Conservation (phyloP, 2,329 filamentous ascomycete species). For the Colletotrichum aenigma region DNA sequence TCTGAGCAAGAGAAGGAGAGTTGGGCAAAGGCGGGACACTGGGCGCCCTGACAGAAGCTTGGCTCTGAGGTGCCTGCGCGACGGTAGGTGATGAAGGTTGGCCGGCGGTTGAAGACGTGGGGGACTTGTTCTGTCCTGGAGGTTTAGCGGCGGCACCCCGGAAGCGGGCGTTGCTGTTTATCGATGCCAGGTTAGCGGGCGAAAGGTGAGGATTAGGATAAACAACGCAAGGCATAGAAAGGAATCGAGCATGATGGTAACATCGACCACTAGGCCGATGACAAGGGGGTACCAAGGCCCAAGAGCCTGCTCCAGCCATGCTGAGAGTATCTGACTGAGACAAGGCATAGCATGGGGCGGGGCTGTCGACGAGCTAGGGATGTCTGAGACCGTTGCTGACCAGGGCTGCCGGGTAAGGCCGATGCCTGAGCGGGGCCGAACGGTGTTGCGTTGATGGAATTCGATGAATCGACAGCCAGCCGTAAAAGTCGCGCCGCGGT, state of each 20-base stretch:
- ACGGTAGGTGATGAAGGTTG: constrained; percentile 53
- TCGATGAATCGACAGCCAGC: neutral
- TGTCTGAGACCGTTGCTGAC: constrained; percentile 9
- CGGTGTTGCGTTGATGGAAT: neutral
- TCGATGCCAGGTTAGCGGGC: constrained; percentile 26
- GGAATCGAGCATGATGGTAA: neutral
- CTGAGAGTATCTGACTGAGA: neutral
- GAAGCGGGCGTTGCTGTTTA: constrained; percentile 60
- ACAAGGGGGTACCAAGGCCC: neutral
- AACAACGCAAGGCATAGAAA: neutral
- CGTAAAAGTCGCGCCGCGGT: neutral
- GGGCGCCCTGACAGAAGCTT: constrained; percentile 58
- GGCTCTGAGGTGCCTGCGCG: constrained; percentile 46
- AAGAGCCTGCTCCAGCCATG: neutral
- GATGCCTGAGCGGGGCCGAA: neutral
- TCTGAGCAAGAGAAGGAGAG: constrained; percentile 68
- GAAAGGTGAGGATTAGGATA: constrained; percentile 4
- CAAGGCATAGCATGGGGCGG: neutral
- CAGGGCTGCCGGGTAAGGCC: neutral
- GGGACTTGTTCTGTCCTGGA: constrained; percentile 57
- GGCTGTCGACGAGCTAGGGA: constrained; percentile 3
- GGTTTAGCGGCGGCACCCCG: constrained; percentile 59
- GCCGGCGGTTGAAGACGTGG: constrained; percentile 50
- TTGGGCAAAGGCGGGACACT: constrained; percentile 66
- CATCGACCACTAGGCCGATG: neutral